Percentiles rank a stretch among this genome's conserved stretches.
Evolutionary conservation across 78 protist species (phyloP).

Genomic region (Dictyostelium brefeldianum): DNA sequence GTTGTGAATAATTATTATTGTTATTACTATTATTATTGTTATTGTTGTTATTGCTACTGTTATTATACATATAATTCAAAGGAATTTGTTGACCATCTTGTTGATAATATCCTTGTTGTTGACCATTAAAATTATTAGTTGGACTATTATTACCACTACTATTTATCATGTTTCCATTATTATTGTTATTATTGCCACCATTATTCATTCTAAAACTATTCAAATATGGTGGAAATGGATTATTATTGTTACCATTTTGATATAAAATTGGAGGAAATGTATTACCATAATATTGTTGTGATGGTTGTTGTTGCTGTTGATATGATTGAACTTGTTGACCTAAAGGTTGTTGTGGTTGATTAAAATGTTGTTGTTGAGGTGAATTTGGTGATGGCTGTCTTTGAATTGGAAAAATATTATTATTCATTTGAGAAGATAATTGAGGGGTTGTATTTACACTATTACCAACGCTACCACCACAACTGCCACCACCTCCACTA

Average conservation of each 20-base stretch:
- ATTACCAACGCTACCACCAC: too few species aligned
- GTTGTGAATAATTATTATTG: background rate
- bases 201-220: background rate
- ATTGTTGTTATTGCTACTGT: background rate
- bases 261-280: too few species aligned
- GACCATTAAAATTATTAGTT: background rate
- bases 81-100: background rate
- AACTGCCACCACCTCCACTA: too few species aligned
- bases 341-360: background rate
- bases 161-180: background rate
- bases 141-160: constrained; percentile 5
- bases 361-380: background rate
- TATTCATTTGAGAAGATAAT: too few species aligned
- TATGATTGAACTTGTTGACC: background rate
- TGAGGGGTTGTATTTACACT: too few species aligned
- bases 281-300: background rate
- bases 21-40: background rate
- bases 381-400: background rate
- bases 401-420: background rate
- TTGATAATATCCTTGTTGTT: background rate
- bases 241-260: background rate
- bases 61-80: background rate
- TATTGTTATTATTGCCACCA: background rate
- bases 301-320: background rate
- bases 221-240: background rate